Conservation (phyloP, 2,329 filamentous ascomycete genomes). For the Exophiala dermatitidis region DNA sequence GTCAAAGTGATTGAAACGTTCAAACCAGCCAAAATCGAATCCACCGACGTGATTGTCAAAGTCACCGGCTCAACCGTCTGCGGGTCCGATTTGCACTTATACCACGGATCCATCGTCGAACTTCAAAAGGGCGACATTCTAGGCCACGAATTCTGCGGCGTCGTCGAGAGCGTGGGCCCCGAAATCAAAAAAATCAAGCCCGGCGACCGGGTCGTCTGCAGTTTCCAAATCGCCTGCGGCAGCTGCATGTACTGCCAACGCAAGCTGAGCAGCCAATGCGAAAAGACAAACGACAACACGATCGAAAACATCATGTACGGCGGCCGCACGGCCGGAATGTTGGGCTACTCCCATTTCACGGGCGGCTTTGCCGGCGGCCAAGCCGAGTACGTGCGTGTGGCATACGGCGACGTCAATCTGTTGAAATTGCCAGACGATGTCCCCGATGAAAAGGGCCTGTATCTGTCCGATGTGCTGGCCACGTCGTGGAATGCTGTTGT, state of each 20-base stretch:
- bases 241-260: constrained; percentile 69
- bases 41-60: constrained; percentile 70
- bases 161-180: constrained; percentile 50
- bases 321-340: constrained; percentile 64
- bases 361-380: constrained; percentile 84
- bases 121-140: constrained; percentile 60
- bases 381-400: constrained; percentile 78
- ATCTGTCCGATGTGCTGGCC: constrained; percentile 69
- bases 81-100: constrained; percentile 52
- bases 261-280: constrained; percentile 51
- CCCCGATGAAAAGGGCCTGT: constrained; percentile 77
- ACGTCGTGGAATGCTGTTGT: constrained; percentile 78
- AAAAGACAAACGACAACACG: constrained; percentile 62
- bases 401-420: constrained; percentile 72
- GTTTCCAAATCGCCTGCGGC: constrained; percentile 70
- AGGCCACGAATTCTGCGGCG: constrained; percentile 51
- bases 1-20: constrained; percentile 66
- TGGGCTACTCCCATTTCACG: constrained; percentile 67
- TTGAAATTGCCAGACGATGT: constrained; percentile 70
- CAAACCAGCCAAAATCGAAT: constrained; percentile 65
- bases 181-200: constrained; percentile 48
- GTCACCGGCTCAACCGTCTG: constrained; percentile 62
- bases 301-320: constrained; percentile 71
- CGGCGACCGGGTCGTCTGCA: constrained; percentile 69
- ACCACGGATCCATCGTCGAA: constrained; percentile 48